A percentile compares a stretch with the other conserved stretches of the same genome.
Evolutionary conservation across 2,329 filamentous ascomycete species (phyloP).

Genomic region (Fusarium pseudoanthophilum): DNA sequence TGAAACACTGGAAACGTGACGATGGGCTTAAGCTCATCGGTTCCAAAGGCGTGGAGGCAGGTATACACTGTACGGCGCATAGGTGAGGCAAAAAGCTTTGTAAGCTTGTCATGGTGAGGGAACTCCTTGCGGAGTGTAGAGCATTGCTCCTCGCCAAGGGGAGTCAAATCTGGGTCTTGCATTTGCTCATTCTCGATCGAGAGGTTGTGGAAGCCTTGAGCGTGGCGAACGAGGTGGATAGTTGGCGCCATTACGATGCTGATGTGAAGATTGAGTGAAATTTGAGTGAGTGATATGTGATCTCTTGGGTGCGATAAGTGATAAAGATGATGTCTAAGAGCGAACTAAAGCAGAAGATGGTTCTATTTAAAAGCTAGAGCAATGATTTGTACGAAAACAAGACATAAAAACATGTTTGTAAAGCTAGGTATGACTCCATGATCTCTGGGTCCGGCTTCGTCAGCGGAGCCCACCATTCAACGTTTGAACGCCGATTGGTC

Average conservation of each 20-base stretch:
- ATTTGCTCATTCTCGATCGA: constrained; percentile 74
- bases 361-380: constrained; percentile 4
- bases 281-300: constrained; percentile 7
- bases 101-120: constrained; percentile 71
- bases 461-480: no score
- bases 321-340: background rate
- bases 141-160: constrained; percentile 81
- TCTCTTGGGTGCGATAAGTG: background rate
- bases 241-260: constrained; percentile 59
- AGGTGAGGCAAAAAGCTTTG: constrained; percentile 80
- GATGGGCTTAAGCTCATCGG: constrained; percentile 60
- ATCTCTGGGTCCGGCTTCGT: constrained; percentile 38
- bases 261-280: background rate
- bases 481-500: constrained; percentile 35
- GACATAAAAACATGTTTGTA: background rate
- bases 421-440: constrained; percentile 32
- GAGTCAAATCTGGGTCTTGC: constrained; percentile 82
- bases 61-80: constrained; percentile 85
- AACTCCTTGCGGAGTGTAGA: constrained; percentile 69
- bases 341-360: background rate
- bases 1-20: constrained; percentile 79
- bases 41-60: constrained; percentile 74
- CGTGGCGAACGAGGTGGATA: constrained; percentile 77
- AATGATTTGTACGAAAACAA: background rate
- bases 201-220: constrained; percentile 86